Percentiles rank a stretch among this genome's conserved stretches.
phyloP scores from a whole-genome alignment of 2,329 filamentous ascomycete species.

The Mycosphaerella arachidis region DNA sequence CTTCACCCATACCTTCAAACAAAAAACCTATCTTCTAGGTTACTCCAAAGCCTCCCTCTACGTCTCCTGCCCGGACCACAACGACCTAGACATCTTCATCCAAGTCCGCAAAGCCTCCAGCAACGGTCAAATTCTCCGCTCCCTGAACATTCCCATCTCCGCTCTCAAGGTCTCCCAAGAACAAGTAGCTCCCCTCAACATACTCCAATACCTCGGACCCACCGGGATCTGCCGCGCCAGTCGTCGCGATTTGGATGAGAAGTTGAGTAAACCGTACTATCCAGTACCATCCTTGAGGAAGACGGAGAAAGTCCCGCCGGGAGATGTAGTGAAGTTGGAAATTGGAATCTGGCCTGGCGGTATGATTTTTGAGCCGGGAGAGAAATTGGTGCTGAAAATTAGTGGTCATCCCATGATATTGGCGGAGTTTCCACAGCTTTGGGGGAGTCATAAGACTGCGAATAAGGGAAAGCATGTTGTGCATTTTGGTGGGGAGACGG shows the following conservation, averaged over 20 bases:
- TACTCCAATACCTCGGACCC: neutral
- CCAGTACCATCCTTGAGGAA: slow-evolving; percentile 17
- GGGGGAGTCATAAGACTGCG: neutral
- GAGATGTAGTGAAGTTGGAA: slow-evolving; percentile 42
- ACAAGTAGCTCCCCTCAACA: neutral
- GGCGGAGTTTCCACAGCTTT: neutral
- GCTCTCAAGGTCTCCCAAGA: neutral
- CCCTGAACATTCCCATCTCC: slow-evolving; percentile 12
- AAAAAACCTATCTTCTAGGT: slow-evolving; percentile 39
- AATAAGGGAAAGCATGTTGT: neutral
- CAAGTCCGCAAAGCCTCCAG: slow-evolving; percentile 14
- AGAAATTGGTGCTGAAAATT: slow-evolving; percentile 20
- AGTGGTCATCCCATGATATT: neutral
- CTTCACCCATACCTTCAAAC: slow-evolving; percentile 40
- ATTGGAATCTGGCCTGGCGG: slow-evolving; percentile 48
- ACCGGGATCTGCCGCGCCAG: slow-evolving; percentile 37
- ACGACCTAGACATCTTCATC: slow-evolving; percentile 20
- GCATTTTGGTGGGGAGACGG: neutral
- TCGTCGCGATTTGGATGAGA: neutral
- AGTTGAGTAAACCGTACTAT: neutral
- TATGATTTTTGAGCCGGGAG: slow-evolving; percentile 43
- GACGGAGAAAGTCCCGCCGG: slow-evolving; percentile 37
- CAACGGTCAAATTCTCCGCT: slow-evolving; percentile 4
- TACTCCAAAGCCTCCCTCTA: slow-evolving; percentile 45
- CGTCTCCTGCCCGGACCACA: slow-evolving; percentile 28